Percentiles rank a stretch among this genome's conserved stretches.
These are phyloP conservation scores for Agaricus subrufescens DNA, from an alignment of 768 basidiomycete genomes.

Conservation along the genomic window DNA sequence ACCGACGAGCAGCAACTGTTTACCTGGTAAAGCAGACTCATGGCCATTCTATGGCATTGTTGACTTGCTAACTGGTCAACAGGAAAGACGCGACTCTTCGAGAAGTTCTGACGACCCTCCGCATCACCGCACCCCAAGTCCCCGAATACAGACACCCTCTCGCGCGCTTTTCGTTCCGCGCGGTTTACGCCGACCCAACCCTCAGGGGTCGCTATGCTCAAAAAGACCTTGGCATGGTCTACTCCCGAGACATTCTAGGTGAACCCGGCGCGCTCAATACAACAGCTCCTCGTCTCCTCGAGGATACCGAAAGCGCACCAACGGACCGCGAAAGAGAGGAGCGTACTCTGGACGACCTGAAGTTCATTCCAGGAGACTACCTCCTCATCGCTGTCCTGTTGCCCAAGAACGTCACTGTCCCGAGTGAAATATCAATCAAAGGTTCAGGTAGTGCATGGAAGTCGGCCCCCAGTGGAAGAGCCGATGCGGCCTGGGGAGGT, in stretches of 20 bases:
- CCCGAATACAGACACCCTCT: slow-evolving; percentile 78
- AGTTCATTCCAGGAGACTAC: slow-evolving; percentile 79
- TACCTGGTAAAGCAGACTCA: slow-evolving; percentile 51
- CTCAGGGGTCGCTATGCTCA: slow-evolving; percentile 67
- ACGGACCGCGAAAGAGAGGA: slow-evolving; percentile 50
- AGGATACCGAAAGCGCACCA: slow-evolving; percentile 31
- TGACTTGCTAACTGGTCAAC: not conserved
- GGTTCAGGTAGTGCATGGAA: slow-evolving; percentile 31
- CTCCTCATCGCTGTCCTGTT: slow-evolving; percentile 70
- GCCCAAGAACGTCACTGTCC: slow-evolving; percentile 57
- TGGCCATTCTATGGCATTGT: not conserved
- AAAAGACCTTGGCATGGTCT: slow-evolving; percentile 79
- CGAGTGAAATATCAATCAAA: slow-evolving; percentile 51
- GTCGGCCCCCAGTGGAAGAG: slow-evolving; percentile 14
- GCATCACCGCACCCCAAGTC: slow-evolving; percentile 61
- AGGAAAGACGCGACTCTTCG: slow-evolving; percentile 84
- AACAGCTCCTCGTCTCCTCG: slow-evolving; percentile 57
- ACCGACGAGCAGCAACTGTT: slow-evolving; percentile 82
- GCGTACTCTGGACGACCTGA: slow-evolving; percentile 71
- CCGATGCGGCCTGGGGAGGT: slow-evolving; percentile 24
- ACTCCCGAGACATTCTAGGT: slow-evolving; percentile 80
- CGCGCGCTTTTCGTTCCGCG: slow-evolving; percentile 76
- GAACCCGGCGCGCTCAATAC: slow-evolving; percentile 62
- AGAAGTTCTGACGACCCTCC: slow-evolving; percentile 74
- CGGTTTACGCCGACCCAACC: slow-evolving; percentile 71